These are phyloP conservation scores for Talaromyces piceae DNA, from an alignment of 2,329 filamentous ascomycete species.

Conservation along the genomic window DNA sequence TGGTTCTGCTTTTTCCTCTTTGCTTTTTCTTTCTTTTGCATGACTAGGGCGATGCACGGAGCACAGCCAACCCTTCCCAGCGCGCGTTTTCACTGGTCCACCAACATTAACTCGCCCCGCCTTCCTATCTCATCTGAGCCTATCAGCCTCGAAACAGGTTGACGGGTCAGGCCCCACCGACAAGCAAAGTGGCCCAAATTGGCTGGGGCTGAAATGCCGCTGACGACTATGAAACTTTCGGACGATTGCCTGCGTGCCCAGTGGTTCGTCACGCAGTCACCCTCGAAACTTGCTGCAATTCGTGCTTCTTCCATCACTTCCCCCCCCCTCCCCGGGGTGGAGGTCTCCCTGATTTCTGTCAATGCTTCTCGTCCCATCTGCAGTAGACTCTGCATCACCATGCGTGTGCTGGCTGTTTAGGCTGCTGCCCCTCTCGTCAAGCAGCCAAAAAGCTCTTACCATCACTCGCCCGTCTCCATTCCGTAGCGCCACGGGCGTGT, in stretches of 20 bases:
- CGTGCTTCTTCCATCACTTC: no score
- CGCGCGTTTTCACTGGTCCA: background rate
- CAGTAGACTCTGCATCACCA: no score
- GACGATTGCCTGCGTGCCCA: background rate
- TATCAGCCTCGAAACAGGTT: background rate
- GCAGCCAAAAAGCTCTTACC: no score
- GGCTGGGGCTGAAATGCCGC: constrained; percentile 1
- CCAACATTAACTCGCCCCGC: background rate
- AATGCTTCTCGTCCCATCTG: no score
- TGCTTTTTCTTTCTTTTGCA: background rate
- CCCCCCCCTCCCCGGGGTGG: no score
- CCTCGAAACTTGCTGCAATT: background rate
- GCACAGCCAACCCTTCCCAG: background rate
- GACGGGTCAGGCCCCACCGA: background rate
- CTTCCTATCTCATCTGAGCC: background rate
- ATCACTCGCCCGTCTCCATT: no score
- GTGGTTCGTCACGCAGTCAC: background rate
- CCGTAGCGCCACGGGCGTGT: no score
- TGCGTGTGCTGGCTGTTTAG: no score
- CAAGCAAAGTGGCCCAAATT: background rate
- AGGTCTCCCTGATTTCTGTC: background rate
- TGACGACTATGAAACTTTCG: background rate
- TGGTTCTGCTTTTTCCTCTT: background rate
- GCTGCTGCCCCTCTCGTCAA: no score
- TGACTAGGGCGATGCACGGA: background rate